Evolutionary conservation across 1,139 yeast species (phyloP).

Genomic region (Diutina neorugosa): DNA sequence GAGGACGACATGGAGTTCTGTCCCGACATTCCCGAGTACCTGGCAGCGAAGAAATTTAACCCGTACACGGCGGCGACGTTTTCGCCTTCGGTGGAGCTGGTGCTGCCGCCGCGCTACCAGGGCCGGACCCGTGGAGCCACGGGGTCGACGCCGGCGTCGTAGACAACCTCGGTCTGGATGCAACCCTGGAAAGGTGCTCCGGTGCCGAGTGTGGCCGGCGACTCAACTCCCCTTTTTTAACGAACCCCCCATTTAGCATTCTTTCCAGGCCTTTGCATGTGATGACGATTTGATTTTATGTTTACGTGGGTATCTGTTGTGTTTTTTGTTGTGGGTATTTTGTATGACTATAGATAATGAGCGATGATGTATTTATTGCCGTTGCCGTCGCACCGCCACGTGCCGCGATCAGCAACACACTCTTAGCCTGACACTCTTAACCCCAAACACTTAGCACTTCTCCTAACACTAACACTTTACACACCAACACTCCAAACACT

Average conservation of each 20-base stretch:
- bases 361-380: not conserved
- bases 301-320: not conserved
- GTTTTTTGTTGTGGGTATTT: not conserved
- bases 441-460: too few relatives aligned
- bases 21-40: slow-evolving; percentile 34
- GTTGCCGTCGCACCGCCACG: not conserved
- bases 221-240: too few relatives aligned
- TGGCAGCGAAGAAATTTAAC: slow-evolving; percentile 27
- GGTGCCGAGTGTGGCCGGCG: not conserved
- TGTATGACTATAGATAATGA: not conserved
- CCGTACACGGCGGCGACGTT: slow-evolving; percentile 49
- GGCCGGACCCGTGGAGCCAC: not conserved
- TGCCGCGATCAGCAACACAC: not conserved
- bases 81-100: slow-evolving; percentile 22
- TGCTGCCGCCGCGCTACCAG: not conserved
- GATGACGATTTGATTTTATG: not conserved
- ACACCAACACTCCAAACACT: too few relatives aligned
- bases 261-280: not conserved
- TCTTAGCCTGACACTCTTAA: too few relatives aligned
- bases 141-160: not conserved
- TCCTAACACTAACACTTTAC: too few relatives aligned
- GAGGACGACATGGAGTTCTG: slow-evolving; percentile 61
- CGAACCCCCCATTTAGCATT: not conserved
- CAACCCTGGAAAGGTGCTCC: not conserved
- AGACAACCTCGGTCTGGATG: not conserved